Conservation (phyloP, 2,329 filamentous ascomycete genomes). For the Trichoderma harzianum region DNA sequence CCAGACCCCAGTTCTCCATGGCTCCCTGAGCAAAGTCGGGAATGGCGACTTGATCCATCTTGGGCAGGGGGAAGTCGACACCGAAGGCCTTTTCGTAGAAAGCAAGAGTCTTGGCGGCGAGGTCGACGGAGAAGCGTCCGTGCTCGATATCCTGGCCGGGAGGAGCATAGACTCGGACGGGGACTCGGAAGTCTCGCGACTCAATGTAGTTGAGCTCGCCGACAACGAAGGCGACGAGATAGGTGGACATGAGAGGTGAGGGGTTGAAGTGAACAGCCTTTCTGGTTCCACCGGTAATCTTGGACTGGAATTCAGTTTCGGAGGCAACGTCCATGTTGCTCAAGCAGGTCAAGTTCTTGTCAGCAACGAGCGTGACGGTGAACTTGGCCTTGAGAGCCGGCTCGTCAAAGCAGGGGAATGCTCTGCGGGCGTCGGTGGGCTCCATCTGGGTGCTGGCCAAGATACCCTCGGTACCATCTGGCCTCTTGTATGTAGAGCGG, state of each 20-base stretch:
- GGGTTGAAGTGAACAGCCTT: slow-evolving; percentile 88
- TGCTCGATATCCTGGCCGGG: slow-evolving; percentile 87
- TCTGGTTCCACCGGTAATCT: slow-evolving; percentile 46
- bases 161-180: slow-evolving; percentile 90
- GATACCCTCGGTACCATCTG: slow-evolving; percentile 74
- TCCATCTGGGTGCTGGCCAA: slow-evolving; percentile 96
- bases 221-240: slow-evolving; percentile 89
- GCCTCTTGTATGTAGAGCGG: slow-evolving; percentile 84
- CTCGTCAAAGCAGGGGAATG: slow-evolving; percentile 96
- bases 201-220: slow-evolving; percentile 93
- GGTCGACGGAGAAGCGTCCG: slow-evolving; percentile 83
- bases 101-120: slow-evolving; percentile 82
- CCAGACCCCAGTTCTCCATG: slow-evolving; percentile 98
- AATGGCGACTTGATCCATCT: slow-evolving; percentile 55
- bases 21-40: slow-evolving; percentile 93
- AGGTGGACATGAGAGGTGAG: slow-evolving; percentile 92
- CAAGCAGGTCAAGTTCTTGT: slow-evolving; percentile 85
- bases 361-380: slow-evolving; percentile 84
- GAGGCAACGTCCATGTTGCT: slow-evolving; percentile 95
- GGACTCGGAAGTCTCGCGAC: slow-evolving; percentile 85
- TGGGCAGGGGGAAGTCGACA: slow-evolving; percentile 59
- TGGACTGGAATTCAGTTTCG: slow-evolving; percentile 61
- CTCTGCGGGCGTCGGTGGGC: slow-evolving; percentile 85
- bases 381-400: slow-evolving; percentile 91
- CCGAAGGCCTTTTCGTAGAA: slow-evolving; percentile 97